Evolutionary conservation across 129 eudicot genomes (phyloP).

Genomic region (Solidago caesia): DNA sequence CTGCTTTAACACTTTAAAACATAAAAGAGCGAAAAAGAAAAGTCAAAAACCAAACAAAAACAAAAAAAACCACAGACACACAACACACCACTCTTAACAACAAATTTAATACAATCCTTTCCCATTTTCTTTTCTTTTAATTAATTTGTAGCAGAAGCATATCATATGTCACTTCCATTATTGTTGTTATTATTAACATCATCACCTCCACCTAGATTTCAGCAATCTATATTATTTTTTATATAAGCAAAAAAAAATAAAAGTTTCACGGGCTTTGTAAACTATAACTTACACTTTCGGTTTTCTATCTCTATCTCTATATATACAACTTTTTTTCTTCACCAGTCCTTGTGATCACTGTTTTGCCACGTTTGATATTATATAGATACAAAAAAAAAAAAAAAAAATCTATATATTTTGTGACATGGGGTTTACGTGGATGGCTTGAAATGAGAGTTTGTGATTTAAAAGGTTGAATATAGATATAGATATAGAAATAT

Average conservation of each 20-base stretch:
- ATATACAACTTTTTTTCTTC: constrained; percentile 13
- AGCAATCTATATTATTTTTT: constrained; percentile 31
- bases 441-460: too few species aligned
- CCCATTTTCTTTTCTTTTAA: background rate
- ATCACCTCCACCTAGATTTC: constrained; percentile 41
- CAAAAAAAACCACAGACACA: background rate
- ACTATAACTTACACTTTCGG: constrained; percentile 7
- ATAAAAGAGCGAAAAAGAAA: constrained; percentile 13
- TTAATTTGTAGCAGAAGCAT: background rate
- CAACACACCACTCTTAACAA: constrained; percentile 27
- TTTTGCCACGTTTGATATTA: constrained; percentile 29
- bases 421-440: too few species aligned
- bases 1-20: background rate
- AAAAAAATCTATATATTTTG: too few species aligned
- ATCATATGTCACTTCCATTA: constrained; percentile 26
- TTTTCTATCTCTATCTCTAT: constrained; percentile 25
- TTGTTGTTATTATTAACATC: constrained; percentile 24
- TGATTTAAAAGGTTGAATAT: too few species aligned
- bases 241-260: constrained; percentile 13
- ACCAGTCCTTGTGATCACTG: constrained; percentile 23
- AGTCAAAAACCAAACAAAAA: background rate
- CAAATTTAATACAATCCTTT: constrained; percentile 6
- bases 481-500: too few species aligned
- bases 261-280: constrained; percentile 35
- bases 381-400: too few species aligned